Evolutionary conservation across 257 asterid genomes (phyloP), one percentile per base, ranked within the genome.

Genomic region (Ligustrum vulgare): DNA sequence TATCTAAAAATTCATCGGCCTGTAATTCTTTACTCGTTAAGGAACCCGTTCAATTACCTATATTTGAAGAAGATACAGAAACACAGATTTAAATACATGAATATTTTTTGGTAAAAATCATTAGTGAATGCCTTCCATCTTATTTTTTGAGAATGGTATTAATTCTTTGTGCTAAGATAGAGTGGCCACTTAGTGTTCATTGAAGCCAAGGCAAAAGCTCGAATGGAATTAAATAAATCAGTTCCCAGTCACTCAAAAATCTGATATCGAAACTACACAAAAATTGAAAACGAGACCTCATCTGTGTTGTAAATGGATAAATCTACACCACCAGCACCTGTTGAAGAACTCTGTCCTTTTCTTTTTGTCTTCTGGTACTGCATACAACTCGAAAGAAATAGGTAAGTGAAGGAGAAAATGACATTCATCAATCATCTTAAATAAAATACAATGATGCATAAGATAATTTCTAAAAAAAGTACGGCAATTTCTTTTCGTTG

Each of bases 51-150:
- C 41, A 36, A 36, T 7, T 36, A 7, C 41, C 31, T 28, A 28
- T 1, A 28, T 28, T 0, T 28, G 31, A 28, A 28, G 31, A 28
- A 28, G 31, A 28, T 28, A 28, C 31, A 28, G 31, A 28, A 28
- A 28, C 31, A 28, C 31, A 28, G 31, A 28, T 0, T 28, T 0
- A 28, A 28, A 28, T 28, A 28, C 31, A 28, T 28, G 31, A 28
- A n/a, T n/a, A n/a, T 28, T 1, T 28, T 28, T 28, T 1, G 31
- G 31, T 28, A 28, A 28, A 28, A 28, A 28, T 28, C 31, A 28
- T 28, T 28, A 28, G 98, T 43, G 22, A 72, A 20, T 81, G 91
- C 98, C 97, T 93, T 80, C 90, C 85, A 60, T 86, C 90, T 68
- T 86, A 86, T 73, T 81, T 84, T 70, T 84, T 86, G 51, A 86